phyloP scores from a whole-genome alignment of 1,284 basidiomycete species.

The Marasmius fiardii region DNA sequence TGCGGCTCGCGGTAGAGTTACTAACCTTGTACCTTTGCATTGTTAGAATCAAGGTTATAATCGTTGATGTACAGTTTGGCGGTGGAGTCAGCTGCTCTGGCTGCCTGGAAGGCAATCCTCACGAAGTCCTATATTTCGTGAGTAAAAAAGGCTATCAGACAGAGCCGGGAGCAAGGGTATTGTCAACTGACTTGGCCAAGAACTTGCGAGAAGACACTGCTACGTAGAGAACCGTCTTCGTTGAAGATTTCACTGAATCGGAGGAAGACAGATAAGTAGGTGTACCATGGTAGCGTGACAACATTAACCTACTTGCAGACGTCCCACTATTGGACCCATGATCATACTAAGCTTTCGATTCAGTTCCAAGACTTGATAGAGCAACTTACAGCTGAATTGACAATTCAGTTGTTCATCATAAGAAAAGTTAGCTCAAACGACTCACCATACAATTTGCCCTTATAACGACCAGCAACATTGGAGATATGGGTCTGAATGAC shows the following conservation, averaged over 20 bases:
- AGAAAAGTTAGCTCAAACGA: neutral
- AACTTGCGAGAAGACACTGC: constrained; percentile 39
- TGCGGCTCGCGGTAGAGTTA: neutral
- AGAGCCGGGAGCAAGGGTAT: neutral
- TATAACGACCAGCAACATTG: constrained; percentile 35
- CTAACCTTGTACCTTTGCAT: constrained; percentile 30
- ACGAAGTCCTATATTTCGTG: constrained; percentile 29
- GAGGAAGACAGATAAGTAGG: constrained; percentile 5
- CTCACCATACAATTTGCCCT: constrained; percentile 37
- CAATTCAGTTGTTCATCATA: neutral
- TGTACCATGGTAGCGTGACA: neutral
- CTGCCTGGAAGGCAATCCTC: constrained; percentile 38
- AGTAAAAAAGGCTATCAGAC: neutral
- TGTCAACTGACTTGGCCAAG: constrained; percentile 29
- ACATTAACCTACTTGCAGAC: constrained; percentile 29
- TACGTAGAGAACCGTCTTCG: constrained; percentile 38
- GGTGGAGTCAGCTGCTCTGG: constrained; percentile 31
- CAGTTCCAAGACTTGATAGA: neutral
- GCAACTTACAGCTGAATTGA: constrained; percentile 9
- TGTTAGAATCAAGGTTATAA: constrained; percentile 38
- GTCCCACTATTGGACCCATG: constrained; percentile 30
- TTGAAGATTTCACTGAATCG: constrained; percentile 37
- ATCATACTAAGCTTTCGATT: neutral
- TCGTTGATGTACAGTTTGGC: constrained; percentile 44
- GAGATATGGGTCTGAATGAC: constrained; percentile 41